Conservation (phyloP, 768 basidiomycete species). For the Clitopilus passeckerianus region DNA sequence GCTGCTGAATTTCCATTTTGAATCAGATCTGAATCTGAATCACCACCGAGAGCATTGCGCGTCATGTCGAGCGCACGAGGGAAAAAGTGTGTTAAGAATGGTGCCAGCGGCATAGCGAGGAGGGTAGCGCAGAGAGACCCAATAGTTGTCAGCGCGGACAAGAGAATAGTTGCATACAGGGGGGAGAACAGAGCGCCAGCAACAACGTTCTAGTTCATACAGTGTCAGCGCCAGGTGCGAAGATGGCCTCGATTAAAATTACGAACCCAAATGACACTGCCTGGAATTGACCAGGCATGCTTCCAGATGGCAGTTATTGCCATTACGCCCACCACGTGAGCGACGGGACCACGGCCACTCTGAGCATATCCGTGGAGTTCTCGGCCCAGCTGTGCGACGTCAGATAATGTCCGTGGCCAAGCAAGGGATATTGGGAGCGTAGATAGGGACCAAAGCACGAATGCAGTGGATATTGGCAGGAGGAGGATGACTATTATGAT, state of each 20-base stretch:
- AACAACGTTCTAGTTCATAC: conserved; percentile 69
- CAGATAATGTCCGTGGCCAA: conserved; percentile 73
- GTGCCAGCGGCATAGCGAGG: conserved; percentile 79
- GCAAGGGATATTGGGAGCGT: conserved; percentile 73
- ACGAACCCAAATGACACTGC: conserved; percentile 86
- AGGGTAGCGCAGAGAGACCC: conserved; percentile 81
- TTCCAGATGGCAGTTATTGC: conserved; percentile 88
- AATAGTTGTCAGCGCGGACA: conserved; percentile 81
- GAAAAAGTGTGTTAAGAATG: conserved; percentile 75
- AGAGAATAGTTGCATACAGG: conserved; percentile 70
- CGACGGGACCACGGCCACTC: conserved; percentile 55
- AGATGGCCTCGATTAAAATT: not conserved
- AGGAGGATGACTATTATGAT: conserved; percentile 44
- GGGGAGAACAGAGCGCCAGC: conserved; percentile 86
- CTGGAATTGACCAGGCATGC: conserved; percentile 96
- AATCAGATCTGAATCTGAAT: conserved; percentile 39
- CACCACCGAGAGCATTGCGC: conserved; percentile 71
- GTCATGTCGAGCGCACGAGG: conserved; percentile 85
- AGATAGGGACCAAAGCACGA: conserved; percentile 68
- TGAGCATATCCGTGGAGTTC: conserved; percentile 78
- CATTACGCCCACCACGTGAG: conserved; percentile 80
- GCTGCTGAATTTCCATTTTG: conserved; percentile 24
- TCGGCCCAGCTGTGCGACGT: conserved; percentile 69
- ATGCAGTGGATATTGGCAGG: conserved; percentile 62
- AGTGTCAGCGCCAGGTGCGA: conserved; percentile 7